Evolutionary conservation across 805 yeast genomes (phyloP).

Genomic region (Metschnikowia colocasiae): DNA sequence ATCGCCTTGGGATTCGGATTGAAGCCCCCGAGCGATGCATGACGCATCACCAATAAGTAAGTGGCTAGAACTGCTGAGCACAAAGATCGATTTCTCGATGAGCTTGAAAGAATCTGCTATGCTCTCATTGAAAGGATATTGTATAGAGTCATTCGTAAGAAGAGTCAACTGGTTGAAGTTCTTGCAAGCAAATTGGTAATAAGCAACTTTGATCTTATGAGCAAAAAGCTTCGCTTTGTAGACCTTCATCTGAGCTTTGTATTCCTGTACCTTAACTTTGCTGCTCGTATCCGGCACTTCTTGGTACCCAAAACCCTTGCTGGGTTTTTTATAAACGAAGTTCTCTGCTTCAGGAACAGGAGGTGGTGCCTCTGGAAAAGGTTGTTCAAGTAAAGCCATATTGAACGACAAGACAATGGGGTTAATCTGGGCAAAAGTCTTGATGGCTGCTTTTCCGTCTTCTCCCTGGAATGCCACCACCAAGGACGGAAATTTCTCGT

Average conservation of each 20-base stretch:
- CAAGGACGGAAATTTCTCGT: constrained; percentile 6
- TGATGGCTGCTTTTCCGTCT: constrained; percentile 3
- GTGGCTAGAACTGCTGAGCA: constrained; percentile 1
- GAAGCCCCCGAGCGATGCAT: not conserved
- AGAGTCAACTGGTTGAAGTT: constrained; percentile 13
- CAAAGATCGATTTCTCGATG: not conserved
- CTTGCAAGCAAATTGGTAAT: constrained; percentile 7
- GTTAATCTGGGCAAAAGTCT: constrained; percentile 13
- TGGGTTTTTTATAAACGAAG: constrained; percentile 7
- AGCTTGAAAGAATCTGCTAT: not conserved
- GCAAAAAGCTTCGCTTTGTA: constrained; percentile 4
- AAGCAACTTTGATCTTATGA: constrained; percentile 5
- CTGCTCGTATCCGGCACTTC: constrained; percentile 8
- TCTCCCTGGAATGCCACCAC: constrained; percentile 4
- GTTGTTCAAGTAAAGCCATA: not conserved
- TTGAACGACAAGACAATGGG: constrained; percentile 10
- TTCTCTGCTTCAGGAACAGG: not conserved
- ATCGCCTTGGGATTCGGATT: not conserved
- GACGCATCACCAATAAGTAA: constrained; percentile 9
- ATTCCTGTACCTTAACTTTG: not conserved
- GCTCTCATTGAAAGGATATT: not conserved
- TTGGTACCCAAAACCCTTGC: constrained; percentile 16
- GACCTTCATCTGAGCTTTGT: not conserved
- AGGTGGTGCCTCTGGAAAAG: constrained; percentile 9
- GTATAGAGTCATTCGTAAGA: constrained; percentile 9